Evolutionary conservation across 805 yeast genomes (phyloP).

Genomic region (Monosporozyma servazzii): DNA sequence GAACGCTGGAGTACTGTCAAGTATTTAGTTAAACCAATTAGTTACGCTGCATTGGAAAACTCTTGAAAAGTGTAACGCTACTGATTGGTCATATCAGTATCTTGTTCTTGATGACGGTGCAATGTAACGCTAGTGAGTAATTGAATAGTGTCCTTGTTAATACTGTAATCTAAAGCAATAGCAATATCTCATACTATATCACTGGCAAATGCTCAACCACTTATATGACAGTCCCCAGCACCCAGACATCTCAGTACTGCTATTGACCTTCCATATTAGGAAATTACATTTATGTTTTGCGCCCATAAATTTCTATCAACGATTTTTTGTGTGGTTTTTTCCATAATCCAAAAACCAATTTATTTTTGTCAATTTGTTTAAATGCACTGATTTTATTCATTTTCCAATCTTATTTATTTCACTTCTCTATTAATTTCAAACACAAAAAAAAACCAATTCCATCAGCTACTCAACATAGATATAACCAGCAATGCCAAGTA

Average conservation of each 20-base stretch:
- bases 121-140: too few species aligned
- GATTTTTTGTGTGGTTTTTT: too few species aligned
- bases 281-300: not conserved
- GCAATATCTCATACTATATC: too few species aligned
- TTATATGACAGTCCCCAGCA: not conserved
- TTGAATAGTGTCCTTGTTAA: too few species aligned
- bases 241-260: not conserved
- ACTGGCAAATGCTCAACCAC: too few species aligned
- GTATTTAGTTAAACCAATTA: too few species aligned
- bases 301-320: not conserved
- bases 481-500: slow-evolving; percentile 15
- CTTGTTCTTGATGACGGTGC: too few species aligned
- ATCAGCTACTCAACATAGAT: not conserved
- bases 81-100: too few species aligned
- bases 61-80: too few species aligned
- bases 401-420: not conserved
- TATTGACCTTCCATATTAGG: not conserved
- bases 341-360: not conserved
- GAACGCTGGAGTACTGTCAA: too few species aligned
- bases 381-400: not conserved
- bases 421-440: not conserved
- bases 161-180: too few species aligned
- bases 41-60: too few species aligned
- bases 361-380: not conserved
- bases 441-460: not conserved